phyloP scores from a whole-genome alignment of 257 asterid species.

The Cruciata laevipes region DNA sequence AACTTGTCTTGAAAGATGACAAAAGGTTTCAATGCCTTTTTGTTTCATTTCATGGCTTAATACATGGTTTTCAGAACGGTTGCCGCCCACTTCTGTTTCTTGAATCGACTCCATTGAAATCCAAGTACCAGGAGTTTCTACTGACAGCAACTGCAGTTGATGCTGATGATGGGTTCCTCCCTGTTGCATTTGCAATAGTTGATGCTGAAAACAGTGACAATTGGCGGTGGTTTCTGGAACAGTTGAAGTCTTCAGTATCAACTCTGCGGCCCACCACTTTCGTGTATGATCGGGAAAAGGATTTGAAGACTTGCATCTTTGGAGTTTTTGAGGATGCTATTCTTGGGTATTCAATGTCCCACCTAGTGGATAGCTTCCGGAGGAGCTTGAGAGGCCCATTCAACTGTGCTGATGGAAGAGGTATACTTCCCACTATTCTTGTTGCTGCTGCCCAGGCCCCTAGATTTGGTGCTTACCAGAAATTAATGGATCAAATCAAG shows the following conservation, averaged over 20 bases:
- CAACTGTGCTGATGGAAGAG: slow-evolving; percentile 72
- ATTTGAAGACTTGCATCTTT: slow-evolving; percentile 33
- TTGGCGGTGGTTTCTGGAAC: slow-evolving; percentile 85
- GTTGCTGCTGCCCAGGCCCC: slow-evolving; percentile 70
- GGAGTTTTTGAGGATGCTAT: slow-evolving; percentile 57
- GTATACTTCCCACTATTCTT: slow-evolving; percentile 58
- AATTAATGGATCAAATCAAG: slow-evolving; percentile 56
- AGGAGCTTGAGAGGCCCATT: slow-evolving; percentile 73
- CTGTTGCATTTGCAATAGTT: slow-evolving; percentile 72
- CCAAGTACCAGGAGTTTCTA: slow-evolving; percentile 59
- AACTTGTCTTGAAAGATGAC: slow-evolving; percentile 46
- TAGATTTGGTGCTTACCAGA: slow-evolving; percentile 46
- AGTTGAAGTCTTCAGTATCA: slow-evolving; percentile 56
- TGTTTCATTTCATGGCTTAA: slow-evolving; percentile 49
- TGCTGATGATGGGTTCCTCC: slow-evolving; percentile 80
- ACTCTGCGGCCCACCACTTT: slow-evolving; percentile 53
- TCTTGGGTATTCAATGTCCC: slow-evolving; percentile 76
- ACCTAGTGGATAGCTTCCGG: slow-evolving; percentile 78
- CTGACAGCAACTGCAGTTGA: slow-evolving; percentile 74
- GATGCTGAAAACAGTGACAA: slow-evolving; percentile 54
- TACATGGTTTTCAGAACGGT: slow-evolving; percentile 51
- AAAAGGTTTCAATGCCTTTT: slow-evolving; percentile 55
- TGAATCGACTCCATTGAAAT: slow-evolving; percentile 61
- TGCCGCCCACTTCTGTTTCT: slow-evolving; percentile 88
- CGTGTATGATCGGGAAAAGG: slow-evolving; percentile 76